phyloP scores from a whole-genome alignment of 2,329 filamentous ascomycete genomes.

The Paramyrothecium sp. region DNA sequence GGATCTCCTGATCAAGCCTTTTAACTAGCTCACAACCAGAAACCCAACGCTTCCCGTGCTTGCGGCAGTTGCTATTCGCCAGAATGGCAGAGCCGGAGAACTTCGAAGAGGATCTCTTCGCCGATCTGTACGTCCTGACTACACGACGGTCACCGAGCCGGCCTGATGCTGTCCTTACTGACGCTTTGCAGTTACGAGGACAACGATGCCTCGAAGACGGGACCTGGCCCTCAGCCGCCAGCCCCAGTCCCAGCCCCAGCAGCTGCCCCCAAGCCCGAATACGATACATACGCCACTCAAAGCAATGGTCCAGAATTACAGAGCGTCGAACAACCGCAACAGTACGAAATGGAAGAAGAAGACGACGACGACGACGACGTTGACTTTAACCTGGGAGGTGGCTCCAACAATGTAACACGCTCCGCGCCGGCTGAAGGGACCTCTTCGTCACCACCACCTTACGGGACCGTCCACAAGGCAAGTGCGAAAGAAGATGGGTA shows the following conservation, averaged over 20 bases:
- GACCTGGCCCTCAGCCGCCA: conserved; percentile 27
- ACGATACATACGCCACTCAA: conserved; percentile 7
- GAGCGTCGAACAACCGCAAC: conserved; percentile 7
- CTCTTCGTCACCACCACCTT: conserved; percentile 27
- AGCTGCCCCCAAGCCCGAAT: conserved; percentile 21
- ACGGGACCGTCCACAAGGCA: conserved; percentile 48
- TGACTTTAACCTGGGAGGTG: conserved; percentile 56
- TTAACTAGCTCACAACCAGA: no score
- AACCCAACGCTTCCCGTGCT: not conserved
- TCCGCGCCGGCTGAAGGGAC: conserved; percentile 25
- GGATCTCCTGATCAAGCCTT: conserved; percentile 9
- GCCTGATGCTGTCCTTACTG: conserved; percentile 1
- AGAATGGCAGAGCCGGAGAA: conserved; percentile 79
- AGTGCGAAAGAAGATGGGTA: conserved; percentile 58
- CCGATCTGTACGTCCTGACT: conserved; percentile 71
- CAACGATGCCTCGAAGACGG: conserved; percentile 47
- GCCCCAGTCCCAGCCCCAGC: conserved; percentile 20
- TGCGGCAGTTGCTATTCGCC: not conserved
- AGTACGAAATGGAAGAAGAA: conserved; percentile 31
- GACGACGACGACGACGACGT: conserved; percentile 58
- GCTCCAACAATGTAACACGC: conserved; percentile 23
- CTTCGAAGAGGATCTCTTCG: conserved; percentile 92
- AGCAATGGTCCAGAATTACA: not conserved
- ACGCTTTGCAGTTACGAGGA: conserved; percentile 60
- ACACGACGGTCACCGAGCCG: not conserved